Evolutionary conservation across 2,329 filamentous ascomycete species (phyloP), one percentile per base, ranked within the genome.

Genomic region (Fusarium chaquense): DNA sequence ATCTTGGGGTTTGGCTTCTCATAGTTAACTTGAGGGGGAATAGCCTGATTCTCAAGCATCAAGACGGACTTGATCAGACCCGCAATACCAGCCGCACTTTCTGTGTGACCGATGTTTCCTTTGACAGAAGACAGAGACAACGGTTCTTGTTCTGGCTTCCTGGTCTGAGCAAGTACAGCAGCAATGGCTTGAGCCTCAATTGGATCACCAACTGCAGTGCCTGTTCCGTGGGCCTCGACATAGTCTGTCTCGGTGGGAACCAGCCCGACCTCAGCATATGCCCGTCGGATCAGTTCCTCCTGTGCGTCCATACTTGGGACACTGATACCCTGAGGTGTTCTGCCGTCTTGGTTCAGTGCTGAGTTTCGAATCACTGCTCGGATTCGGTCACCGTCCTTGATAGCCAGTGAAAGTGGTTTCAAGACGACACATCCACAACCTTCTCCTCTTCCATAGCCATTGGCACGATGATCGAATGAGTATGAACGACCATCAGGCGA

Each of bases 391-490:
- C 81, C 81, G 50, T 84, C 82, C 24, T 68, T 70, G 12, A 86
- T 52, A 5, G 85, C 85, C 43, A 79, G 76, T 10, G 78, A 77
- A 13, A 77, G 69, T 6, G 69, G 78, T 72, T 85, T 86, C 2
- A 86, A 63, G 4, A 85, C 65, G 6, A 86, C 60, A 16, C 79
- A 75, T 3, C 75, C 79, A 20, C 79, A 74, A 2, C 83, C 85
- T 66, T 86, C 84, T 6, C 83, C 84, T 36, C 83, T 76, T 2
- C 77, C 83, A 65, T 86, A 87, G 3, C 85, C 85, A 69, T 83
- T 58, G 6, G 82, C 85, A 26, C 74, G 67, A 15, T 75, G 62
- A 56, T 85, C 84, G 62, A 81, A 84, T 18, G 75, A 72, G 33
- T 76, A 75, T 8, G 73, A 82, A 33, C 65, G 71, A 7, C 78